A percentile compares a stretch with the other conserved stretches of the same genome.
These are phyloP conservation scores for Colletotrichum sp. DNA, from an alignment of 2,329 filamentous ascomycete species.

Conservation along the genomic window DNA sequence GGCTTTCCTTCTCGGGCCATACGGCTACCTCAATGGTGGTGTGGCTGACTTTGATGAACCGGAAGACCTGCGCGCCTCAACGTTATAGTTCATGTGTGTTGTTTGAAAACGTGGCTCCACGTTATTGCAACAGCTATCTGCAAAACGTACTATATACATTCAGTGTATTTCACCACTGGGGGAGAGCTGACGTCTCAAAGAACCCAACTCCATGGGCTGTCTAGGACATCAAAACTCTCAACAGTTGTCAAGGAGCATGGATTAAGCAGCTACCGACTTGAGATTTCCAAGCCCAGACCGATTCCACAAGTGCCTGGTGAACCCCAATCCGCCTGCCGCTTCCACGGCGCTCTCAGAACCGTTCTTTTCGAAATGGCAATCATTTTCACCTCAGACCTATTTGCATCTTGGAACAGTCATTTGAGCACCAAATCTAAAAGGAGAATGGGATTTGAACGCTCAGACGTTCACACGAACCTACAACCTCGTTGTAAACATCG, in stretches of 20 bases:
- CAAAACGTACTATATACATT: too few relatives aligned
- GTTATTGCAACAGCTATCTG: too few relatives aligned
- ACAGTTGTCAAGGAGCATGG: accelerated
- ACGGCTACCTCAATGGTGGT: accelerated
- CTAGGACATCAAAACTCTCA: background rate
- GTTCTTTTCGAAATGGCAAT: background rate
- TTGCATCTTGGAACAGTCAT: accelerated
- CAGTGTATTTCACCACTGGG: too few relatives aligned
- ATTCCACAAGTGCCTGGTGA: background rate
- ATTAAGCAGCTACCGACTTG: accelerated
- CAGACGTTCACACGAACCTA: background rate
- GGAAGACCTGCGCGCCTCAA: accelerated
- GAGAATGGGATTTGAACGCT: accelerated
- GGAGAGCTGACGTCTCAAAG: background rate
- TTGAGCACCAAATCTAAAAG: accelerated
- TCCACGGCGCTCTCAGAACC: background rate
- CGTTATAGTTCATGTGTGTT: background rate
- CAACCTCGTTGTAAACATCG: background rate
- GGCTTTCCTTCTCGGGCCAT: background rate
- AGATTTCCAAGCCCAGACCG: background rate
- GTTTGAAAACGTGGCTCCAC: background rate
- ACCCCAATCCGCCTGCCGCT: background rate
- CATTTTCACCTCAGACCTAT: accelerated
- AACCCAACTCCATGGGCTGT: accelerated
- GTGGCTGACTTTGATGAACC: too few relatives aligned